A percentile compares a stretch with the other conserved stretches of the same genome.
Evolutionary conservation across 345 rosid species (phyloP).

Genomic region (Eucalyptus virginea): DNA sequence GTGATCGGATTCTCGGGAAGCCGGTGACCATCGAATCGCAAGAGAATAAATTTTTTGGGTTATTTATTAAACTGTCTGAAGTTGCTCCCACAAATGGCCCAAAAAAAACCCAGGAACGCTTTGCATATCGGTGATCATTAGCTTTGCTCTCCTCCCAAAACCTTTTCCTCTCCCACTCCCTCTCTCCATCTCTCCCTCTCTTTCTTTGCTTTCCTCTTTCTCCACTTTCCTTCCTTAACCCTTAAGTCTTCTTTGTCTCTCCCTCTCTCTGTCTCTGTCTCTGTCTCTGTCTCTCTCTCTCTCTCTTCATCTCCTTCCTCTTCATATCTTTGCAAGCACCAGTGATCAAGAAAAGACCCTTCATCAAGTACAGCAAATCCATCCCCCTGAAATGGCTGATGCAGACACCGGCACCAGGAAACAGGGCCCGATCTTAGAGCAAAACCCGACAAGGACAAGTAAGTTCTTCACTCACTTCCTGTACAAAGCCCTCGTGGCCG

Average conservation of each 20-base stretch:
- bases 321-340: constrained; percentile 14
- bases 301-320: neutral
- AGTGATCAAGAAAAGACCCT: neutral
- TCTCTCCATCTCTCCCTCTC: neutral
- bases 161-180: neutral
- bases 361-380: neutral
- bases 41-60: neutral
- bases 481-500: constrained; percentile 47
- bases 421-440: neutral
- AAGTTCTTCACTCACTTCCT: constrained; percentile 48
- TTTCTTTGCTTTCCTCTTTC: neutral
- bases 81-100: neutral
- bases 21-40: neutral
- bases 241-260: neutral
- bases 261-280: neutral
- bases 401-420: neutral
- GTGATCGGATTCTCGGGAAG: neutral
- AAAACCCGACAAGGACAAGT: constrained; percentile 25
- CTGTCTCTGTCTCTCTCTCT: neutral
- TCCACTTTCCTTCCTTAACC: constrained; percentile 4
- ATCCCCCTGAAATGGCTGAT: constrained; percentile 57
- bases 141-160: neutral
- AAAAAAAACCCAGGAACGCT: neutral
- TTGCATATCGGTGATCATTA: neutral
- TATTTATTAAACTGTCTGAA: neutral